Percentiles rank a stretch among this genome's conserved stretches.
phyloP scores from a whole-genome alignment of 352 stramenopile genomes.

The Phytophthora palmivora region DNA sequence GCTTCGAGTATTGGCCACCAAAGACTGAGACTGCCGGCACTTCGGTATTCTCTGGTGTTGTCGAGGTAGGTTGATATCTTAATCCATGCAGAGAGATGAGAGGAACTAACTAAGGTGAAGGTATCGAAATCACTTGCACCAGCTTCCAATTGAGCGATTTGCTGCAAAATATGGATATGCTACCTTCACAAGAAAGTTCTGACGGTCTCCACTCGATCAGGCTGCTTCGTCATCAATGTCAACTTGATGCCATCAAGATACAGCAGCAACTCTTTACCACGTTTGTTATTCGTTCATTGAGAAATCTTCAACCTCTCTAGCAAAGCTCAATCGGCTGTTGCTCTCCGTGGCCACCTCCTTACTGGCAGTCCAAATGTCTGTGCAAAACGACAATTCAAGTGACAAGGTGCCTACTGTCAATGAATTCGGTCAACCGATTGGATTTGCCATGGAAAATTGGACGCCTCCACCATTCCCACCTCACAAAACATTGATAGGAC shows the following conservation, averaged over 20 bases:
- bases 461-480: conserved; percentile 13
- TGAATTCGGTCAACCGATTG: conserved; percentile 21
- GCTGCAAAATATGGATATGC: background rate
- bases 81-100: no score
- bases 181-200: background rate
- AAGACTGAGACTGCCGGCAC: no score
- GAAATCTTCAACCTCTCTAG: background rate
- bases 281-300: no score
- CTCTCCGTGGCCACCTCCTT: background rate
- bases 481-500: conserved; percentile 10
- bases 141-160: background rate
- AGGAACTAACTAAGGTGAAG: no score
- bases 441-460: conserved; percentile 19
- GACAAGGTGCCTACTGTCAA: conserved; percentile 2
- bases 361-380: background rate
- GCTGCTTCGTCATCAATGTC: no score
- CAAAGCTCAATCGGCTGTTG: background rate
- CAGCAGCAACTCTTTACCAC: no score
- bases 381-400: background rate
- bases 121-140: no score
- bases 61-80: no score
- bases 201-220: background rate
- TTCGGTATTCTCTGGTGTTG: no score
- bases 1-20: no score
- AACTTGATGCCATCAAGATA: no score